Conservation (phyloP, 371 early-diverging fungal genomes). For the Actinomortierella wolfii region DNA sequence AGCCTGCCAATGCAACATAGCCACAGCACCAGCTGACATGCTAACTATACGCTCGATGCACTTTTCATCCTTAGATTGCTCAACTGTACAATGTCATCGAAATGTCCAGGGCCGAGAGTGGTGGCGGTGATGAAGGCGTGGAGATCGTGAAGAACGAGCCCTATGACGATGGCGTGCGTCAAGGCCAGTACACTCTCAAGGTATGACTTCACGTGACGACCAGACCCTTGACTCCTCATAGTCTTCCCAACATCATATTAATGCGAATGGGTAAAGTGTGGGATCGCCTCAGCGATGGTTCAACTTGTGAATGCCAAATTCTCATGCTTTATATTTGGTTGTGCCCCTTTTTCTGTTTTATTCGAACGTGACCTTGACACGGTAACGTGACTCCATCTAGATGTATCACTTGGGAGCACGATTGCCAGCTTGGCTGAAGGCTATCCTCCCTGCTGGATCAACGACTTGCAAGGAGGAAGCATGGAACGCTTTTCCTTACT, state of each 20-base stretch:
- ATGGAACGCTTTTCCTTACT: constrained; percentile 84
- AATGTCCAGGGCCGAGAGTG: constrained; percentile 76
- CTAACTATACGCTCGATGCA: not conserved
- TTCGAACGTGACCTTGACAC: not conserved
- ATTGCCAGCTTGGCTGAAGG: constrained; percentile 63
- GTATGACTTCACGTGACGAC: constrained; percentile 38
- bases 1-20: too few relatives aligned
- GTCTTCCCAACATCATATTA: too few relatives aligned
- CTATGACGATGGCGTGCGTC: constrained; percentile 66
- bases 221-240: too few relatives aligned
- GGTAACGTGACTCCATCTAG: constrained; percentile 7
- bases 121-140: constrained; percentile 74
- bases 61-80: constrained; percentile 48
- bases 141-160: constrained; percentile 75
- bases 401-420: constrained; percentile 47
- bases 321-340: too few relatives aligned
- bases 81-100: constrained; percentile 77
- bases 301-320: too few relatives aligned
- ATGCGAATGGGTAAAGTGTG: too few relatives aligned
- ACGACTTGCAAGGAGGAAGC: constrained; percentile 77
- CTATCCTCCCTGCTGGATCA: constrained; percentile 64
- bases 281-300: too few relatives aligned
- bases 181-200: constrained; percentile 82
- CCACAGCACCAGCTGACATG: constrained; percentile 1
- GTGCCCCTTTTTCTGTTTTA: not conserved